Percentiles rank a stretch among this genome's conserved stretches.
phyloP scores from a whole-genome alignment of 345 rosid genomes.

The Hibiscus trionum region DNA sequence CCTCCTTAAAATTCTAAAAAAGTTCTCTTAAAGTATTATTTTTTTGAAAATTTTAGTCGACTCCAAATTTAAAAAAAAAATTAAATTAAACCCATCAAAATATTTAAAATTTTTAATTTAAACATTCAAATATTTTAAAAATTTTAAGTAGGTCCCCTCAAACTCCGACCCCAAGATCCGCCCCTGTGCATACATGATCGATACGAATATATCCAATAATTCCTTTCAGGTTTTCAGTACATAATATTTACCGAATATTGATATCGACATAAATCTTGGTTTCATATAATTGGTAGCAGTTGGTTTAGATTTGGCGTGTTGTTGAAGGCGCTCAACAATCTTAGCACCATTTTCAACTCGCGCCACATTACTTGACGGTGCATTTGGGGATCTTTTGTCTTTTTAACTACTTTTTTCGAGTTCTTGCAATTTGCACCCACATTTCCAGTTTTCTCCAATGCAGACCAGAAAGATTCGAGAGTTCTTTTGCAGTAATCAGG shows the following conservation, averaged over 20 bases:
- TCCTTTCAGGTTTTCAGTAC: neutral
- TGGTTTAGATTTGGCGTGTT: constrained; percentile 27
- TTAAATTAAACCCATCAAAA: too few relatives aligned
- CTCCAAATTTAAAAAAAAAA: too few relatives aligned
- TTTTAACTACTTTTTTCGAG: constrained; percentile 14
- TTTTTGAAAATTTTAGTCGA: too few relatives aligned
- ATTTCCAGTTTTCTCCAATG: constrained; percentile 7
- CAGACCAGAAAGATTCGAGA: constrained; percentile 8
- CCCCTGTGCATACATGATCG: neutral
- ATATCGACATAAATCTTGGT: neutral
- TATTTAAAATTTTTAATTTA: too few relatives aligned
- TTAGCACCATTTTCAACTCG: constrained; percentile 30
- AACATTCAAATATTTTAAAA: too few relatives aligned
- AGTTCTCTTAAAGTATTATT: too few relatives aligned
- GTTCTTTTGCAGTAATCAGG: constrained; percentile 15
- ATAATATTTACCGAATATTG: too few relatives aligned
- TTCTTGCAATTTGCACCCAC: constrained; percentile 8
- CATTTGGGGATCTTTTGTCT: constrained; percentile 35
- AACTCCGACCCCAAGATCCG: too few relatives aligned
- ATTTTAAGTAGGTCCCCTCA: too few relatives aligned
- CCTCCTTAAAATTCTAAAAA: too few relatives aligned
- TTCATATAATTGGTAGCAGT: constrained; percentile 38
- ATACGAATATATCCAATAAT: neutral
- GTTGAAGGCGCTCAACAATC: constrained; percentile 48
- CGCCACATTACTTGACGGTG: constrained; percentile 31